Evolutionary conservation across 129 eudicot species (phyloP), one percentile per base, ranked within the genome.

Genomic region (Calendula officinalis): DNA sequence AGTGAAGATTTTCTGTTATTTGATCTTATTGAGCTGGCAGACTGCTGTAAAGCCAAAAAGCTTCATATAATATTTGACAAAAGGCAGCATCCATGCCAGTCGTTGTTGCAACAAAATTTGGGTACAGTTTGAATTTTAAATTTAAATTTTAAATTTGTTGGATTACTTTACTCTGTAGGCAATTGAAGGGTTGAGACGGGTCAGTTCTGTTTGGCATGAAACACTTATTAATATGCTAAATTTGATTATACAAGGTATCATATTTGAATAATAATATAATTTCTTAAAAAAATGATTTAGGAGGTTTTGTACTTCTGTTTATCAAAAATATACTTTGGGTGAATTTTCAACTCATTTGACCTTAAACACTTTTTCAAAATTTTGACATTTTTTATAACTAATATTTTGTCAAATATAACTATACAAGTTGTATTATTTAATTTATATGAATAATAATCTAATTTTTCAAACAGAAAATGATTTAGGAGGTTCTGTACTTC

Each of bases 11-110:
- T 92, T 80, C 68, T 92, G 73, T 75, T 88, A 58, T 88, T 83
- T 81, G 98, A 92, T 71, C 85, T 92, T 62, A 83, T 92, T 50
- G 98, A 92, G 84, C 73, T 92, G 74, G 98, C 96, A 51, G 98
- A 92, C 76, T 88, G 96, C 81, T 92, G 98, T 87, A 84, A 84
- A 78, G 90, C 96, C 38, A 83, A 53, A 71, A 88, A 83, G 80
- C 86, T 88, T 70, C 98, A 83, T 68, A 62, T 92, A 59, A 81
- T 92, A n/a, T 85, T 82, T 78, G 98, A 92, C 87, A 88, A 83
- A 82, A 83, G 98, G 56, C 81, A 85, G 57, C 98, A 92, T 88
- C 85, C 96, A 56, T 71, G 84, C 32, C 96, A 88, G 76, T 85
- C 95, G 56, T 75, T 92, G 78, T 71, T 92, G 78, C 98, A 92